Percentiles rank a stretch among this genome's conserved stretches.
phyloP scores from a whole-genome alignment of 208 protist species.

The Trypanosoma rangeli region DNA sequence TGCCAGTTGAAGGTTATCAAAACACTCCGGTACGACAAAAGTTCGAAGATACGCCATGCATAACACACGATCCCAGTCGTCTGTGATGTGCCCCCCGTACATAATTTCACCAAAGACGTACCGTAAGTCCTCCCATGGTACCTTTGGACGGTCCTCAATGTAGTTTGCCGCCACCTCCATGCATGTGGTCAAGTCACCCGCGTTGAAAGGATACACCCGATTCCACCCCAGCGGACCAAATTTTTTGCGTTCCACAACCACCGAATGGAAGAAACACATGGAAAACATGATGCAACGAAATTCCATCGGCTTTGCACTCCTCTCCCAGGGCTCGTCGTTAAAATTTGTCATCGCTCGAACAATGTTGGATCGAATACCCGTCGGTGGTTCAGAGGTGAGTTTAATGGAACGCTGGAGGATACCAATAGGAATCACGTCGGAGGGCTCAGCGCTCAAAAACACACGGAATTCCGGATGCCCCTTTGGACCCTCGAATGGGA shows the following conservation, averaged over 20 bases:
- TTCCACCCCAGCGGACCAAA: constrained; percentile 98
- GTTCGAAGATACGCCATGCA: constrained; percentile 96
- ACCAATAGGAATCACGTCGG: constrained; percentile 95
- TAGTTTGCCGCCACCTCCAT: constrained; percentile 97
- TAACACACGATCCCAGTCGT: constrained; percentile 98
- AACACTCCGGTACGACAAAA: constrained; percentile 89
- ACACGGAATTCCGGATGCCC: constrained; percentile 96
- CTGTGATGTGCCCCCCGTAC: constrained; percentile 99
- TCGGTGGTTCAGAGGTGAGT: constrained; percentile 98
- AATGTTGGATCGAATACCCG: constrained; percentile 97
- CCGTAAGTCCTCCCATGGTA: constrained; percentile 98
- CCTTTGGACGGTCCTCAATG: constrained; percentile 96
- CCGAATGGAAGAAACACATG: constrained; percentile 98
- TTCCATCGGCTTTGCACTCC: constrained; percentile 95
- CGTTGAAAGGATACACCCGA: constrained; percentile 97
- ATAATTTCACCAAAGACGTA: constrained; percentile 99
- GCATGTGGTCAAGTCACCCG: constrained; percentile 97
- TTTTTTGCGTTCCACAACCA: constrained; percentile 98
- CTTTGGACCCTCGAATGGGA: constrained; percentile 88
- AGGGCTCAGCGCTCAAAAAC: constrained; percentile 97
- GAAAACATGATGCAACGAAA: constrained; percentile 98
- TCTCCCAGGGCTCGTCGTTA: constrained; percentile 95
- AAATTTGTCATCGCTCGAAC: constrained; percentile 96
- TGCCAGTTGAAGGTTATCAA: constrained; percentile 92
- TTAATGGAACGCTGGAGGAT: constrained; percentile 98